phyloP scores from a whole-genome alignment of 2,329 filamentous ascomycete species.

The Microsporum audouinii region DNA sequence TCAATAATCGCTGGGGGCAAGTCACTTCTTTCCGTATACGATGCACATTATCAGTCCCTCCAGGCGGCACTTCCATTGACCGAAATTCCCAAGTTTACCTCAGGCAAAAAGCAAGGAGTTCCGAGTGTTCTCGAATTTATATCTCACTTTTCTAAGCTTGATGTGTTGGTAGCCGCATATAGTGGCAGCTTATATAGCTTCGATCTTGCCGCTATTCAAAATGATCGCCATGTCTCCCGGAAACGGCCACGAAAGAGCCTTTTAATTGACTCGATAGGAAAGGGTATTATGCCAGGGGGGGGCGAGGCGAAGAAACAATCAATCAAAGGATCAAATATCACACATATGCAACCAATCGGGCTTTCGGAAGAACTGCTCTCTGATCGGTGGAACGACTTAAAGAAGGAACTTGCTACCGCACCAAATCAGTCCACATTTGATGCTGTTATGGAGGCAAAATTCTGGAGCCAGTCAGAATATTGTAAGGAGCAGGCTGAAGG shows the following conservation, averaged over 20 bases:
- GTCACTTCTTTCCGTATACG: constrained; percentile 35
- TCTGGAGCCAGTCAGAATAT: constrained; percentile 18
- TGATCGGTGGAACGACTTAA: constrained; percentile 27
- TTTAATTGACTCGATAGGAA: constrained; percentile 33
- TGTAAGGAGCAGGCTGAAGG: constrained; percentile 16
- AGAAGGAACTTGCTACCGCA: constrained; percentile 20
- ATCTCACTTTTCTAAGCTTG: constrained; percentile 35
- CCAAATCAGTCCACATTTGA: constrained; percentile 27
- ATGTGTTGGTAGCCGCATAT: constrained; percentile 32
- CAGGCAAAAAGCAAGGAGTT: constrained; percentile 14
- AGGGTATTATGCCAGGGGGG: constrained; percentile 28
- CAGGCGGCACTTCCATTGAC: constrained; percentile 31
- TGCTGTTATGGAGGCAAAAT: constrained; percentile 19
- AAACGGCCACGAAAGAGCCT: constrained; percentile 32
- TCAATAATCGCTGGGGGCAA: constrained; percentile 32
- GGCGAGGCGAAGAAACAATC: constrained; percentile 21
- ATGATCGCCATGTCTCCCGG: constrained; percentile 21
- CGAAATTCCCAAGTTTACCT: constrained; percentile 22
- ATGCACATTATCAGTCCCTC: constrained; percentile 37
- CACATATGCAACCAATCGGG: constrained; percentile 23
- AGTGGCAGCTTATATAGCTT: constrained; percentile 35
- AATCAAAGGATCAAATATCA: constrained; percentile 21
- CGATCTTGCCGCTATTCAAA: constrained; percentile 29
- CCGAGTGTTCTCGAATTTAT: constrained; percentile 27
- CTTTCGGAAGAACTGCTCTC: constrained; percentile 24